Percentiles rank a stretch among this genome's conserved stretches.
phyloP scores from a whole-genome alignment of 192 early-diverging fungal species.

The Linnemannia elongata region DNA sequence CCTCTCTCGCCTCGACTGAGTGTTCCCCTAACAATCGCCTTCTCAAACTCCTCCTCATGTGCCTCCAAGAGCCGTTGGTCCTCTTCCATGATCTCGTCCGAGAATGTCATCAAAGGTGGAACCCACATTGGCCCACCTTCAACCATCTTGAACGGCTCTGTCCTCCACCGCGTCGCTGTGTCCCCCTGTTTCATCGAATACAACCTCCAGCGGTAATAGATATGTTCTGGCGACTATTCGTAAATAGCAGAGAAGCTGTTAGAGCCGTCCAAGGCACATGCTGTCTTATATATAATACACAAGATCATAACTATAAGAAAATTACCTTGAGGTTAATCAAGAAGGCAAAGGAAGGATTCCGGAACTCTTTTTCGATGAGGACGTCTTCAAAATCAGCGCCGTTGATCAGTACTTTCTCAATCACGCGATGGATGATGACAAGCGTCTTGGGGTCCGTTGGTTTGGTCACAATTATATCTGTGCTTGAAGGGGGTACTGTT shows the following conservation, averaged over 20 bases:
- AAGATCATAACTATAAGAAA: neutral
- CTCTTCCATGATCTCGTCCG: constrained; percentile 76
- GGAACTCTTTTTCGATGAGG: constrained; percentile 60
- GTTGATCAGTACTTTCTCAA: constrained; percentile 82
- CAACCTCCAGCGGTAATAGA: constrained; percentile 94
- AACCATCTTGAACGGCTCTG: constrained; percentile 89
- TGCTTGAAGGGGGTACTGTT: constrained; percentile 55
- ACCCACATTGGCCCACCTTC: constrained; percentile 86
- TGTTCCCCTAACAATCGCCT: constrained; percentile 57
- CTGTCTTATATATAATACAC: neutral
- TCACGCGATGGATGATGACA: constrained; percentile 85
- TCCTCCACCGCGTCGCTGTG: constrained; percentile 75
- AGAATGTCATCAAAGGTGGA: constrained; percentile 81
- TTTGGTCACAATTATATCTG: constrained; percentile 76
- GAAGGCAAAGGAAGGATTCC: constrained; percentile 80
- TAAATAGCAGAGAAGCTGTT: neutral
- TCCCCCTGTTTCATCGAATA: constrained; percentile 92
- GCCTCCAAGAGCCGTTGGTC: constrained; percentile 58
- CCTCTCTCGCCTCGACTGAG: constrained; percentile 63
- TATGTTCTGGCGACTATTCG: constrained; percentile 75
- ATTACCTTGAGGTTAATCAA: constrained; percentile 77
- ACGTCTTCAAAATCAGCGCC: constrained; percentile 79
- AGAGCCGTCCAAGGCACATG: neutral
- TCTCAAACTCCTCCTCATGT: constrained; percentile 60
- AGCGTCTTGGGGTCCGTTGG: constrained; percentile 69